Base-by-base conservation (phyloP, 768 basidiomycete species). In the Lactifluus hygrophoroides region DNA sequence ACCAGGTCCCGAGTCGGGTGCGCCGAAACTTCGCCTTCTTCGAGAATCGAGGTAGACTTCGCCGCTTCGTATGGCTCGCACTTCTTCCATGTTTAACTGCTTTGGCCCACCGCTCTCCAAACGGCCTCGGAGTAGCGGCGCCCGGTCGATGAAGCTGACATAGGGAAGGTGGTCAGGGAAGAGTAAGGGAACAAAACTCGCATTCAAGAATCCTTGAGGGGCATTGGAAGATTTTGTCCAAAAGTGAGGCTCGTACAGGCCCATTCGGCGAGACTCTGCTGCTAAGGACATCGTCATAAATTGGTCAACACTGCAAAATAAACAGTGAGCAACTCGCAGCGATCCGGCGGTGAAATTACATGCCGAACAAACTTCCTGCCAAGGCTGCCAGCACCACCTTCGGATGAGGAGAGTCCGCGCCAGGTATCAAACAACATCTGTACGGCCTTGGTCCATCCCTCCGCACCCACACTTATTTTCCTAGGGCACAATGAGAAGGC, bases 251-350 rank as follows among this genome's bases (percentile, higher is more conserved):
- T 89, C 87, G 56, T 88, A 90, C 2, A 85, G 70, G 8, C 86
- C 86, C 67, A 79, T 83, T n/a, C 83, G 76, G 21, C 84, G 79
- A 7, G 88, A 82, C 65, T 92, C 90, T 16, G 85, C 81, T 38
- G 86, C 81, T 34, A 89, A 69, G 2, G 90, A 91, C 19, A 89
- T 74, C 0, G 85, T 82, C 80, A 85, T 86, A 65, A 89, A 90
- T 60, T 88, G 86, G 25, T 88, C 88, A 60, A 86, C 72, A 8
- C 86, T 89, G 62, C 14, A 53, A 27, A 45, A n/a, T n/a, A 21
- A 25, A 48, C 51, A 53, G 2, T 21, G 14, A 48, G 61, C 61
- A 40, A 51, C 53, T 44, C 34, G 49, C n/a, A 58, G 52, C 38
- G 38, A 40, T 32, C 38, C 13, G 10, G 7, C 37, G n/a, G 53